Evolutionary conservation across 2,329 filamentous ascomycete genomes (phyloP), one percentile per base, ranked within the genome.

Genomic region (Intubia oerlemansii): DNA sequence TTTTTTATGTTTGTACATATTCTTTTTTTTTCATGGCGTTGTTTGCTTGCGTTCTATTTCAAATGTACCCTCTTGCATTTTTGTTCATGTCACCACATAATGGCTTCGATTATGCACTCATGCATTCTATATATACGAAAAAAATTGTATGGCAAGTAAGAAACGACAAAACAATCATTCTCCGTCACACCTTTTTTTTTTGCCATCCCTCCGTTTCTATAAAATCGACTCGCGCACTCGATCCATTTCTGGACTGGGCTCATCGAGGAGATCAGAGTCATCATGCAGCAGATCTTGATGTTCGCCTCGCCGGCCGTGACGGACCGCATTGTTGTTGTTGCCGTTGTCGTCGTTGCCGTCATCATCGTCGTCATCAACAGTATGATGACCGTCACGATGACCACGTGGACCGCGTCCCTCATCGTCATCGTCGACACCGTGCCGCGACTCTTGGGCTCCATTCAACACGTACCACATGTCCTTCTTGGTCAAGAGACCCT

Each of bases 381-480:
- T n/a, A n/a, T n/a, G n/a, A n/a, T n/a, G n/a, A n/a, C n/a, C n/a
- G n/a, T n/a, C n/a, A n/a, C n/a, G n/a, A n/a, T n/a, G n/a, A n/a
- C n/a, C n/a, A n/a, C n/a, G n/a, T n/a, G 20, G 13, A 10, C 14
- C 11, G 12, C 18, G 15, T 9, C 24, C 13, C 9, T 19, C 19
- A 17, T 10, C 31, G 18, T 76, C 68, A 30, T 70, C 69, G 36
- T 80, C 72, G 4, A 79, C 38, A 7, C 42, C 44, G 29, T 57
- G 52, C 16, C 60, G 53, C 31, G 63, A 64, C 46, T 72, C 66
- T 37, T 75, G 72, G 8, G 68, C 70, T 24, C 75, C 79, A 44
- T 92, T 81, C 25, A 95, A 58, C 22, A 95, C 71, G 48, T 80
- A 84, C 79, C 84, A 95, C 19, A 91, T 73, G 51, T 98, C 88